Evolutionary conservation across 305 asterid species (phyloP).

Genomic region (Fraxinus sp.): DNA sequence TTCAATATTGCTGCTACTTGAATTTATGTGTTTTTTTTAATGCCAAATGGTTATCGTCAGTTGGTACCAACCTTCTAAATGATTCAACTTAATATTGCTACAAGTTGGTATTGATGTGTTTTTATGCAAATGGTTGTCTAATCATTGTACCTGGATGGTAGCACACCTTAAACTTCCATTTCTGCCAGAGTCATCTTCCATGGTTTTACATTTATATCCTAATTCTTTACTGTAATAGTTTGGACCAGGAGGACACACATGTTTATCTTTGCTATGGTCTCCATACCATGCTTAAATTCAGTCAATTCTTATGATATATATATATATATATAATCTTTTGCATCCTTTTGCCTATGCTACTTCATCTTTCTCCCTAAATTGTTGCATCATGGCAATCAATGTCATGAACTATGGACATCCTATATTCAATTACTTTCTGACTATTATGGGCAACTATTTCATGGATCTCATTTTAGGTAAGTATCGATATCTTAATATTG

Average conservation of each 20-base stretch:
- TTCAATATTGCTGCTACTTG: background rate
- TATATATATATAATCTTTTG: background rate
- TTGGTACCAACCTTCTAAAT: too few relatives aligned
- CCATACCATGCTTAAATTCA: conserved; percentile 69
- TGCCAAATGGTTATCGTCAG: background rate
- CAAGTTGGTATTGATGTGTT: background rate
- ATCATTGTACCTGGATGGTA: background rate
- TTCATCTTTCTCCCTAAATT: background rate
- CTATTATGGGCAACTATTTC: background rate
- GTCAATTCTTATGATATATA: too few relatives aligned
- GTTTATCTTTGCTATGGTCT: conserved; percentile 92
- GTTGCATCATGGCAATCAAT: background rate
- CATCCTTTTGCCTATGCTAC: conserved; percentile 13
- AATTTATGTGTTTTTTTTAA: background rate
- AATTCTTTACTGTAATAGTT: conserved; percentile 41
- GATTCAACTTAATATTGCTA: background rate
- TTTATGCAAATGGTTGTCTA: background rate
- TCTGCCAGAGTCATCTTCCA: background rate
- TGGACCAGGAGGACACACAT: conserved; percentile 90
- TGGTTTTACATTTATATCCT: background rate
- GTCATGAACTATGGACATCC: background rate
- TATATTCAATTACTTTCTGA: background rate
- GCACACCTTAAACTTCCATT: background rate
- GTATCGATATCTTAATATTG: background rate
- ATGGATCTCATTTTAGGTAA: background rate